Base-by-base conservation (phyloP, 805 yeast genomes). In the Priceomyces medius region DNA sequence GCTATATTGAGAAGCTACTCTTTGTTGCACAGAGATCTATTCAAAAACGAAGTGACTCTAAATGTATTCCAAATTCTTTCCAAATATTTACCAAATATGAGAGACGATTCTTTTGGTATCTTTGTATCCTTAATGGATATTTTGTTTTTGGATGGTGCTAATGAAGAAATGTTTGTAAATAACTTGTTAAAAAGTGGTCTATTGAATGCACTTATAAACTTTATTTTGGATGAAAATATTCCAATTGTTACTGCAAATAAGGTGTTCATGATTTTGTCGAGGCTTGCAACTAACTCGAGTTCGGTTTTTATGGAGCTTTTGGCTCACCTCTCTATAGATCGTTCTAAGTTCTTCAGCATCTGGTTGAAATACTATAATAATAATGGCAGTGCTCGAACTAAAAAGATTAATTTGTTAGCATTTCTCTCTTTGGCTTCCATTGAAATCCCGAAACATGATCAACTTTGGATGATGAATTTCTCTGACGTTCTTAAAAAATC, bases 301-400 rank as follows among this genome's bases (percentile, higher is more conserved):
- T 59, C 58, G 7, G 46, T 61, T 16, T 67, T 76, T 32, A 35
- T 69, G 7, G 51, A 58, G 26, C 50, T 71, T 32, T 48, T 74
- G 31, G 52, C 48, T 19, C 64, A 59, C 40, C 41, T 63, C 35
- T 45, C 61, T 7, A 40, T 62, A 27, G 61, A 66, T 48, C 31
- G 31, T 5, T 35, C 45, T 7, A 47, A 43, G 17, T 61, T 66
- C 38, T 31, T 71, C 29, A 50, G 49, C 7, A 49, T 49, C 9
- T 76, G 79, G 70, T 59, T 74, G 45, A 65, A 68, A 20, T 56
- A 59, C 48, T 63, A 66, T 48, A 62, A 57, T 42, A 77, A 78
- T 44, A 75, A 86, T 42, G 85, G 84, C 31, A 88, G 83, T 52
- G 90, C 95, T 1, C 73, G 87, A 44, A 79, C 80, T 49, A 79